Evolutionary conservation across 2,329 filamentous ascomycete genomes (phyloP), one percentile per base, ranked within the genome.

Genomic region (Paecilomyces fulvus): DNA sequence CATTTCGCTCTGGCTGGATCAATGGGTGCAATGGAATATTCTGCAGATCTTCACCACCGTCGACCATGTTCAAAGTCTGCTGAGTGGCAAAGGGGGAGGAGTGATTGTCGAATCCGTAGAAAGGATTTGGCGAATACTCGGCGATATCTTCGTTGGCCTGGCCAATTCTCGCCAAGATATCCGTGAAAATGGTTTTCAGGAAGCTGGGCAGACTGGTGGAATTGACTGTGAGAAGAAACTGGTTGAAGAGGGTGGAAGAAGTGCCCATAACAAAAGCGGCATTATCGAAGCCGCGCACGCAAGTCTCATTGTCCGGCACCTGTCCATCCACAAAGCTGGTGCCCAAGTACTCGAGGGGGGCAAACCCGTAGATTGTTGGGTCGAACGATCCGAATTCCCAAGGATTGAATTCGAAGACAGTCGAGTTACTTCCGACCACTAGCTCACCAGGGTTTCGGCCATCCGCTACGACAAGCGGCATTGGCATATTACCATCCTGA

Each of bases 181-280:
- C 62, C 2, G 70, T 67, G 12, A 89, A 64, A 20, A 80, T 78
- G 4, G 75, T 64, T 53, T 79, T 76, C 37, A 90, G 71, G 30
- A 80, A 70, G 4, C 66, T 67, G 2, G 78, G 79, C 7, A 83
- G 65, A 31, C 79, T 71, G 0, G 75, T 68, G 1, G 79, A 70
- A 61, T 89, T 81, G 55, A 92, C 76, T 10, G 83, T 73, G 2
- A 91, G 77, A 17, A 95, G 73, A 64, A 89, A 82, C 64, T 85
- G 78, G 74, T 95, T 96, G 80, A 96, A 96, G 1, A 96, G 79
- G 0, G 88, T 87, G 1, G 86, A 90, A 21, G 87, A 90, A 0
- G 91, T 95, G 53, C 91, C 91, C 83, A 95, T 90, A 25, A 95
- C 77, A 67, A 83, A 96, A 6, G 89, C 89, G 23, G 82, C 82